phyloP scores from a whole-genome alignment of 2,329 filamentous ascomycete species.

The Capronia americana region DNA sequence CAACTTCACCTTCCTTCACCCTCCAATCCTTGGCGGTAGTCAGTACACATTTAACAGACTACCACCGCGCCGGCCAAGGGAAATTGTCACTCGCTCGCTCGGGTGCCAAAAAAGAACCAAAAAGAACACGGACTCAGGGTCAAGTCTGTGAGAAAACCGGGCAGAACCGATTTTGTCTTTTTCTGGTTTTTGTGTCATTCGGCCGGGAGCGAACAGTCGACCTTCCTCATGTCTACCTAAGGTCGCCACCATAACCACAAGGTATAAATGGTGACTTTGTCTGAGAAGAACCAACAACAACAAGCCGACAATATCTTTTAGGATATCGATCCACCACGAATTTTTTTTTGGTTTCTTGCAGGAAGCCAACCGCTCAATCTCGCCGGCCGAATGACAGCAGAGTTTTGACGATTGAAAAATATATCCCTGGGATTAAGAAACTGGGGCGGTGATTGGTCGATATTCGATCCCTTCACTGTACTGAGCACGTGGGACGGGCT shows the following conservation, averaged over 20 bases:
- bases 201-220: neutral
- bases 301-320: neutral
- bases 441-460: neutral
- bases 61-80: neutral
- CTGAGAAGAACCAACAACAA: neutral
- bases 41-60: neutral
- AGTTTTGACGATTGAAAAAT: neutral
- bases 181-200: constrained; percentile 3
- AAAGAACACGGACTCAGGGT: neutral
- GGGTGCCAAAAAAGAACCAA: neutral
- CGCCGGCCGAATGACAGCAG: neutral
- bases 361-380: neutral
- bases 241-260: neutral
- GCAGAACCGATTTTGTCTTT: neutral
- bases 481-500: neutral
- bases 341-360: neutral
- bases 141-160: constrained; percentile 1
- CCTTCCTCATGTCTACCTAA: neutral
- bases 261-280: neutral
- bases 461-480: neutral
- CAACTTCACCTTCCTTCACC: neutral
- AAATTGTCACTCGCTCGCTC: neutral
- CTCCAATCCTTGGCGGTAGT: neutral
- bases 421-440: neutral
- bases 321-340: neutral